Conservation (phyloP, 768 basidiomycete species). For the Russula olivacea region DNA sequence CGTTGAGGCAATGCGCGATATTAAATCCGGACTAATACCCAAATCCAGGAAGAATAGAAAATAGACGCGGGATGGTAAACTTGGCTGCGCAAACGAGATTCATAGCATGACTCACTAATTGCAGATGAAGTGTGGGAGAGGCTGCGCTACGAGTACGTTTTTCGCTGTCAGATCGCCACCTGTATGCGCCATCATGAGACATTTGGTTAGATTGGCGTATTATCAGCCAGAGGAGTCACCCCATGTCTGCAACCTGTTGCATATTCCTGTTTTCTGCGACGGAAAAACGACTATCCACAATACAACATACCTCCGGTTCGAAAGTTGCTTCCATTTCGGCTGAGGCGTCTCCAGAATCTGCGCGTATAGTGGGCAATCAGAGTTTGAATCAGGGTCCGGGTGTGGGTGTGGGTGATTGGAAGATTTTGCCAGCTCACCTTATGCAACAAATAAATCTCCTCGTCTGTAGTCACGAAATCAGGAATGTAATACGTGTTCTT, state of each 20-base stretch:
- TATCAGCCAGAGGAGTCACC: conserved; percentile 38
- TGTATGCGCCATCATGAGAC: conserved; percentile 27
- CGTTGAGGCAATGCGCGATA: conserved; percentile 59
- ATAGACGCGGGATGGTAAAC: neutral
- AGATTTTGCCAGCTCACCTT: conserved; percentile 46
- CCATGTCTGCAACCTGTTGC: conserved; percentile 61
- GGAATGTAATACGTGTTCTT: conserved; percentile 62
- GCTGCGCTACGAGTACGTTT: conserved; percentile 59
- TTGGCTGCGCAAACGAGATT: neutral
- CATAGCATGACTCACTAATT: conserved; percentile 49
- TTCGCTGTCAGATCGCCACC: conserved; percentile 72
- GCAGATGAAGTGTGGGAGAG: conserved; percentile 64
- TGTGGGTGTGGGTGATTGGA: neutral
- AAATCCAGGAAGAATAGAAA: conserved; percentile 4
- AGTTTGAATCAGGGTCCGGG: neutral
- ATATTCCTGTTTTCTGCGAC: neutral
- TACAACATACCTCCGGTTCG: conserved; percentile 56
- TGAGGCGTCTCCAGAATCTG: conserved; percentile 77
- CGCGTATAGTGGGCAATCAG: neutral
- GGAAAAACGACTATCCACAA: neutral
- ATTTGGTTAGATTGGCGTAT: neutral
- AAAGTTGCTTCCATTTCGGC: conserved; percentile 73
- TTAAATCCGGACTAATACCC: conserved; percentile 66
- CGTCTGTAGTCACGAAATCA: conserved; percentile 63
- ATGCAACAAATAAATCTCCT: conserved; percentile 70